A percentile compares a stretch with the other conserved stretches of the same genome.
Evolutionary conservation across 768 basidiomycete genomes (phyloP).

Genomic region (Lactarius vividus): DNA sequence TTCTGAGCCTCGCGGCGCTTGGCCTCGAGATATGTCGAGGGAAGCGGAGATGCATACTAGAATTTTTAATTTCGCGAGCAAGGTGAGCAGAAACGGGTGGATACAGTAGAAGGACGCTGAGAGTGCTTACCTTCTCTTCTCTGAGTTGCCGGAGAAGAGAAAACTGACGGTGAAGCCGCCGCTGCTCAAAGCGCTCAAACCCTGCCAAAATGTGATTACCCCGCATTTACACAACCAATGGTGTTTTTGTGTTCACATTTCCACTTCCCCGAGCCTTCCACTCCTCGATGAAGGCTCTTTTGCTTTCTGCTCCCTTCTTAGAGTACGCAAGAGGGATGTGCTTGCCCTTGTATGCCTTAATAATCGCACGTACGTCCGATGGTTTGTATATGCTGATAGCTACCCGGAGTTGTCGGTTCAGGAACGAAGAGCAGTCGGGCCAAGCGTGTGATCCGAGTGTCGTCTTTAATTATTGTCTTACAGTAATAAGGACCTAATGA

Average conservation of each 20-base stretch:
- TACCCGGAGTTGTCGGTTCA: constrained; percentile 33
- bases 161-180: constrained; percentile 45
- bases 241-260: constrained; percentile 12
- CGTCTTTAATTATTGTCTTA: too few species aligned
- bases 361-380: constrained; percentile 83
- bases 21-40: constrained; percentile 52
- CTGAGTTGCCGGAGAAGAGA: constrained; percentile 39
- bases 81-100: neutral
- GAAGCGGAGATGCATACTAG: constrained; percentile 36
- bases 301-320: constrained; percentile 81
- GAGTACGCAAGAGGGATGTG: constrained; percentile 88
- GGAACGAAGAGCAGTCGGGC: neutral
- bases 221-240: neutral
- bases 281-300: constrained; percentile 72
- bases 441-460: too few species aligned
- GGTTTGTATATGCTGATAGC: constrained; percentile 93
- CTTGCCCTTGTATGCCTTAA: constrained; percentile 83
- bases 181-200: constrained; percentile 38
- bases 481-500: too few species aligned
- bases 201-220: constrained; percentile 34
- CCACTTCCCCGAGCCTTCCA: constrained; percentile 54
- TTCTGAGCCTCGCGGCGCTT: constrained; percentile 51
- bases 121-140: constrained; percentile 35
- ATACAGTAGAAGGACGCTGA: neutral
- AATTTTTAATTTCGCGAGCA: constrained; percentile 18